These are phyloP conservation scores for Sclerotinia borealis DNA, from an alignment of 2,329 filamentous ascomycete species.

Conservation along the genomic window DNA sequence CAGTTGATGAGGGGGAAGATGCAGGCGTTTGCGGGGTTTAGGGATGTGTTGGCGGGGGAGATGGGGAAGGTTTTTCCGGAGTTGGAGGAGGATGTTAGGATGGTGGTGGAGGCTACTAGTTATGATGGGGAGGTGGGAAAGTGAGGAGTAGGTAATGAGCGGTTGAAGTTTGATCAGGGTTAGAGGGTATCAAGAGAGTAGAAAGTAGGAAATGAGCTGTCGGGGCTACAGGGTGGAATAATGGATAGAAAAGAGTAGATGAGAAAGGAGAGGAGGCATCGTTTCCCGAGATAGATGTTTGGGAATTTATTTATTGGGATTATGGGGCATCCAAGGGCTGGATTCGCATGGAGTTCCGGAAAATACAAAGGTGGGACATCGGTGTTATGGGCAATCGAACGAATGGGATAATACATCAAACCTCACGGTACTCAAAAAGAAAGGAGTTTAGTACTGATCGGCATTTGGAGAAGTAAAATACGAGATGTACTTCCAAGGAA, in stretches of 20 bases:
- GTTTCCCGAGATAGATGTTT: neutral
- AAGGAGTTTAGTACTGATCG: neutral
- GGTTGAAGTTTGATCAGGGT: neutral
- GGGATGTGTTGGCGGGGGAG: conserved; percentile 51
- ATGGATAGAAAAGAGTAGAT: neutral
- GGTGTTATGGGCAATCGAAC: neutral
- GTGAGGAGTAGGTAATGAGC: neutral
- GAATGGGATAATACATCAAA: neutral
- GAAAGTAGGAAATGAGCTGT: neutral
- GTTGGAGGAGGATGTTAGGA: conserved; percentile 28
- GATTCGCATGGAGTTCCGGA: conserved; percentile 2
- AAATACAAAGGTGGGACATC: neutral
- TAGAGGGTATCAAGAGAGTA: neutral
- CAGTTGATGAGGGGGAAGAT: conserved; percentile 62
- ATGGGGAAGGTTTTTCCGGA: conserved; percentile 31
- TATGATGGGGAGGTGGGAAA: neutral
- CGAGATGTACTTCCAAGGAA: neutral
- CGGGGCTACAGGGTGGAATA: too few relatives aligned
- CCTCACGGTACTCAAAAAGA: neutral
- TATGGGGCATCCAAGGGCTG: conserved; percentile 2
- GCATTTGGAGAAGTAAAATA: neutral
- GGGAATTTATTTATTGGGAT: neutral
- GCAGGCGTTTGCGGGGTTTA: conserved; percentile 53
- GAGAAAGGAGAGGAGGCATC: neutral
- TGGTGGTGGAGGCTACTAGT: conserved; percentile 24